Conservation (phyloP, 2,329 filamentous ascomycete genomes). For the Penicillium brasilianum region DNA sequence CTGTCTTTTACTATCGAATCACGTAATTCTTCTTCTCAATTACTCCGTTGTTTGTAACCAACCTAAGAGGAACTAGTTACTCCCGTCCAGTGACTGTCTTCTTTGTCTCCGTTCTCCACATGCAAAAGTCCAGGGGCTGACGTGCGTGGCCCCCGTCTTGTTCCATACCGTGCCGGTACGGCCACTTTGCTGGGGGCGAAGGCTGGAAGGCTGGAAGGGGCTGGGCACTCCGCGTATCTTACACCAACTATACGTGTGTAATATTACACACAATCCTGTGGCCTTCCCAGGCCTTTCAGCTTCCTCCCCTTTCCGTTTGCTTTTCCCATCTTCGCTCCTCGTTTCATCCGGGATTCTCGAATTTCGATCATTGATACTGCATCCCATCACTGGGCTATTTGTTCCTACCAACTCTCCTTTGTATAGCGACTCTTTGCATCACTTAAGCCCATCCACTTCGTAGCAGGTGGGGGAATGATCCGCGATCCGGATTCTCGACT, state of each 20-base stretch:
- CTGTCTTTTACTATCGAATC: too few relatives aligned
- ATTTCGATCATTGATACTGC: background rate
- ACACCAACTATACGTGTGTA: background rate
- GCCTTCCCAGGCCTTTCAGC: background rate
- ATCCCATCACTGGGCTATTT: background rate
- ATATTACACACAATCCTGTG: slow-evolving; percentile 23
- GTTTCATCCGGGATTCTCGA: background rate
- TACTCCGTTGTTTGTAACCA: too few relatives aligned
- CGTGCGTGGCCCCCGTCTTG: background rate
- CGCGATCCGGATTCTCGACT: slow-evolving; percentile 29
- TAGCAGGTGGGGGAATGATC: slow-evolving; percentile 31
- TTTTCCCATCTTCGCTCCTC: background rate
- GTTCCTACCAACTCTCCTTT: background rate
- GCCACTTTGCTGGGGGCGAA: background rate
- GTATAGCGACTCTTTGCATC: slow-evolving; percentile 1
- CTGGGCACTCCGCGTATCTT: background rate
- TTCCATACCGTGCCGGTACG: background rate
- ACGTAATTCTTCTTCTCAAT: too few relatives aligned
- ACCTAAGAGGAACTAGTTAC: too few relatives aligned
- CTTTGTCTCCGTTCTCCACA: background rate
- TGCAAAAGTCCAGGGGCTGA: background rate
- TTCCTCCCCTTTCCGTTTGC: background rate
- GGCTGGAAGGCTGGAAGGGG: background rate
- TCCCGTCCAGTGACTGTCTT: background rate
- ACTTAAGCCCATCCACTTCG: background rate